Evolutionary conservation across 2,329 filamentous ascomycete species (phyloP), one percentile per base, ranked within the genome.

Genomic region (Xylaria sp.): DNA sequence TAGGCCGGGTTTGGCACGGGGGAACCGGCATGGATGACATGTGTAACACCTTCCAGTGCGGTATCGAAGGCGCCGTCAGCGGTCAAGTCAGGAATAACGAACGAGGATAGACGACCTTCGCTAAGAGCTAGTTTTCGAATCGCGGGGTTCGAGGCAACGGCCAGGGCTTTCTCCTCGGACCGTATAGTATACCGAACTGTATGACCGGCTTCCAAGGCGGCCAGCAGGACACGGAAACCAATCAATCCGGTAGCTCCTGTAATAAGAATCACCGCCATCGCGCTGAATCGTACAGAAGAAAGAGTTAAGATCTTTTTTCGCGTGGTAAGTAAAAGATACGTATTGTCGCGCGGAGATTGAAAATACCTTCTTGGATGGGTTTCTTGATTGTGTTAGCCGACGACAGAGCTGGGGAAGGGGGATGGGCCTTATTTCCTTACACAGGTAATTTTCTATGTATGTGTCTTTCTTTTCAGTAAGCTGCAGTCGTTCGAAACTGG

Each of bases 221-320:
- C 67, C 4, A 76, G 68, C 1, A 78, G 72, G 25, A 76, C 69
- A 9, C 71, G 72, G 56, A 78, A 77, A 30, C 76, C 76, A 43
- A 77, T 72, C 15, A 76, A 34, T 25, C 76, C 76, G 34, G 70
- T 74, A 15, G 74, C 71, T 0, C 76, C 76, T 1, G 75, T 77
- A 39, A 76, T 72, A 32, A 77, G 70, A 57, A 77, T 67, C 13
- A 65, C 72, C 5, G 60, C 23, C 65, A 57, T 68, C 15, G 34
- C 23, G 25, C 28, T 65, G 55, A 20, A 23, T 39, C 15, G 36
- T 39, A 15, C 36, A 6, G 5, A 5, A 7, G 18, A 39, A 39
- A 39, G 36, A 15, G 13, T 39, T 15, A 15, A 15, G 6, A 5
- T 5, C 15, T 39, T 13, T 39, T 1, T 39, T 6, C 13, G 36